phyloP scores from a whole-genome alignment of 225 moss, liverwort and hornwort species.

The Neckera pumila region DNA sequence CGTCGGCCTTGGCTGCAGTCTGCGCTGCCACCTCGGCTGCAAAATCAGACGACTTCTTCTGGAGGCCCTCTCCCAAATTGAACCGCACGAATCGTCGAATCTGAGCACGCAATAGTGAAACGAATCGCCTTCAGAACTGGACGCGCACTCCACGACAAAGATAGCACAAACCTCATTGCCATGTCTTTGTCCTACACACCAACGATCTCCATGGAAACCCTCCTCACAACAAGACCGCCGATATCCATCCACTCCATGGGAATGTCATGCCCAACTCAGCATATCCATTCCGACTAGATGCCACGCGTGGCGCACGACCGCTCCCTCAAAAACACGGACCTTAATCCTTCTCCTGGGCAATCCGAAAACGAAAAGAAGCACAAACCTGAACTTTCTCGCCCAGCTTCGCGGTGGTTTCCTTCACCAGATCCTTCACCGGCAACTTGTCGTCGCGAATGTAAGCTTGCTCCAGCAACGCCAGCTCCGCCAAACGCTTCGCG shows the following conservation, averaged over 20 bases:
- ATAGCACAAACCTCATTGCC: not conserved
- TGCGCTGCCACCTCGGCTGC: conserved; percentile 63
- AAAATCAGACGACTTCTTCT: conserved; percentile 49
- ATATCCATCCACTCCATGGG: not conserved
- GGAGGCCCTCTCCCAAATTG: conserved; percentile 77
- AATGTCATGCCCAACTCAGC: not conserved
- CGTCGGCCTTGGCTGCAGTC: conserved; percentile 34
- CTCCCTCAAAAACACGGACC: too few species aligned
- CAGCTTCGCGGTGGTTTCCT: conserved; percentile 55
- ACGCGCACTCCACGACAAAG: too few species aligned
- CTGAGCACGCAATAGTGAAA: not conserved
- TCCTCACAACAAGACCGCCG: not conserved
- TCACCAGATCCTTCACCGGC: conserved; percentile 71
- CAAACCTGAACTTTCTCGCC: conserved; percentile 82
- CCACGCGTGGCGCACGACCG: not conserved
- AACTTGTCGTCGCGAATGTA: conserved; percentile 73
- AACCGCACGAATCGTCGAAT: conserved; percentile 79
- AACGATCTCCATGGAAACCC: not conserved
- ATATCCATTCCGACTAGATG: not conserved
- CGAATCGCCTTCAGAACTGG: not conserved
- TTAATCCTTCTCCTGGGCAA: not conserved
- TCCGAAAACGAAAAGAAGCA: not conserved
- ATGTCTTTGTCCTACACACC: not conserved
- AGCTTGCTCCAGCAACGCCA: conserved; percentile 75
- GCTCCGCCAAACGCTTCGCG: conserved; percentile 61